A percentile compares a stretch with the other conserved stretches of the same genome.
These are phyloP conservation scores for Chlorella sp. DNA, from an alignment of 139 green algal species.

Conservation along the genomic window DNA sequence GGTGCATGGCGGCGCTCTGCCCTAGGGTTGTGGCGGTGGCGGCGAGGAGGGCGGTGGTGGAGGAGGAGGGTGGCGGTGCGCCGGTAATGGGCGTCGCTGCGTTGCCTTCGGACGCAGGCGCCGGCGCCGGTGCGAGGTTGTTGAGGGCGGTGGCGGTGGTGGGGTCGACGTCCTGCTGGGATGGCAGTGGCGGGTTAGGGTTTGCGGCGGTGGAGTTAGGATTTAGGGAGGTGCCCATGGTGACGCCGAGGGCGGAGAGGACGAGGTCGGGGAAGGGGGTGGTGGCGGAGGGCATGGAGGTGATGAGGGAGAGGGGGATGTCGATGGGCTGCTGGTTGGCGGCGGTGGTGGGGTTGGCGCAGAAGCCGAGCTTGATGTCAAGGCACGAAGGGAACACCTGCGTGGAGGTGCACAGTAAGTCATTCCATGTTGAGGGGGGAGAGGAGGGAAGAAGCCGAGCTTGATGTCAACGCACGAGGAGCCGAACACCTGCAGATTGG, in stretches of 20 bases:
- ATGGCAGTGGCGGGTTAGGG: too few species aligned
- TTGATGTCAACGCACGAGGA: slow-evolving; percentile 12
- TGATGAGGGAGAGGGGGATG: background rate
- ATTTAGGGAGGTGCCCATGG: too few species aligned
- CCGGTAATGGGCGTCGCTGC: too few species aligned
- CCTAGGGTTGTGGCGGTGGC: background rate
- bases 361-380: slow-evolving; percentile 2
- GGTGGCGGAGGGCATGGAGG: background rate
- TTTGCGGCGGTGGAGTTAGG: too few species aligned
- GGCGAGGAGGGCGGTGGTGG: background rate
- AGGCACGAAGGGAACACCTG: slow-evolving; percentile 17
- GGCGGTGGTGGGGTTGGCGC: background rate
- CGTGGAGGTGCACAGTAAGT: too few species aligned
- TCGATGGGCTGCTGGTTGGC: background rate
- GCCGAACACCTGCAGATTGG: slow-evolving; percentile 17
- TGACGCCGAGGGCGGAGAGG: background rate
- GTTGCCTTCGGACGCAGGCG: too few species aligned
- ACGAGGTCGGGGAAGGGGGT: background rate
- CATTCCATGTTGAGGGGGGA: too few species aligned
- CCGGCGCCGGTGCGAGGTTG: too few species aligned
- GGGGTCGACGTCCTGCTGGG: too few species aligned
- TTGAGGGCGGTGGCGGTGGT: too few species aligned
- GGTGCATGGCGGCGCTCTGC: too few species aligned
- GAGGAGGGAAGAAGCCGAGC: background rate
- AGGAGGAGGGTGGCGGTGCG: background rate